Evolutionary conservation across 2,329 filamentous ascomycete species (phyloP).

Genomic region (Sporothrix brasiliensis): DNA sequence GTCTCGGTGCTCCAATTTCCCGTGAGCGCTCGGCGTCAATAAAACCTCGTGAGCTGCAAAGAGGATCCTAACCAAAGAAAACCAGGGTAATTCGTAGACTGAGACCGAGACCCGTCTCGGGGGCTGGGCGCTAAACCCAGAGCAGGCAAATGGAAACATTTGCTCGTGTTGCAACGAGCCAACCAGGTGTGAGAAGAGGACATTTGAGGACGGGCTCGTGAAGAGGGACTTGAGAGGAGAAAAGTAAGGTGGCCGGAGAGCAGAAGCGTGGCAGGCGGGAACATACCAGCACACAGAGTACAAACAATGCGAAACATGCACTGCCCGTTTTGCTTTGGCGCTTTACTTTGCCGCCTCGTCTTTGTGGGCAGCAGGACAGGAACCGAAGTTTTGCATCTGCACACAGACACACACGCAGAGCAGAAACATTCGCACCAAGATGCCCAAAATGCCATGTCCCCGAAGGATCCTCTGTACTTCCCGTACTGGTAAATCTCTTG

Average conservation of each 20-base stretch:
- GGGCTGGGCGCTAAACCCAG: slow-evolving; percentile 10
- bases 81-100: neutral
- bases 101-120: slow-evolving; percentile 5
- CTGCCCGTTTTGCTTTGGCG: neutral
- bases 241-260: neutral
- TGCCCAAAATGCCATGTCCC: too few species aligned
- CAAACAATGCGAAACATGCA: slow-evolving; percentile 22
- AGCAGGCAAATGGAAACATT: slow-evolving; percentile 22
- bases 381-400: neutral
- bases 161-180: neutral
- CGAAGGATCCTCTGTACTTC: too few species aligned
- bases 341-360: neutral
- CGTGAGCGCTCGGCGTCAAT: slow-evolving; percentile 5
- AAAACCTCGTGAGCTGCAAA: neutral
- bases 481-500: too few species aligned
- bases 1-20: slow-evolving; percentile 20
- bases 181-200: slow-evolving; percentile 3
- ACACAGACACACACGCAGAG: neutral
- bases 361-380: too few species aligned
- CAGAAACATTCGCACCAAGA: neutral
- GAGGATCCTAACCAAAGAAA: neutral
- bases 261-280: neutral
- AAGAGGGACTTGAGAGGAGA: neutral
- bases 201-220: neutral
- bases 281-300: neutral